Conservation (phyloP, 352 stramenopile genomes). For the Globisporangium polare region DNA sequence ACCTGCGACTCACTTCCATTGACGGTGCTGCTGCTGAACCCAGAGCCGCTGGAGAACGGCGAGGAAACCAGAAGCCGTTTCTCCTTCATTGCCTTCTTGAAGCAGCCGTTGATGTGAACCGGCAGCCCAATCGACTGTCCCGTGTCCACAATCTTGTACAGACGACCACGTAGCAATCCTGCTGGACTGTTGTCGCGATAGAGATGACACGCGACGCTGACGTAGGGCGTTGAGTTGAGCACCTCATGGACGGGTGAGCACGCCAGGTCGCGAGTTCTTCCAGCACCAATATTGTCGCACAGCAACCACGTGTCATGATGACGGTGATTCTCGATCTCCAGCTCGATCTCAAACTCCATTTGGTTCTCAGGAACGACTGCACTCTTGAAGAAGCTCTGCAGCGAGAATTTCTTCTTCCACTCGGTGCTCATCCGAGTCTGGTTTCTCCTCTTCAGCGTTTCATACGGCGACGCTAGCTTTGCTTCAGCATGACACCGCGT, state of each 20-base stretch:
- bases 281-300: conserved; percentile 59
- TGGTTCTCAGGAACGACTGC: conserved; percentile 53
- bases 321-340: conserved; percentile 56
- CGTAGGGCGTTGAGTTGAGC: conserved; percentile 59
- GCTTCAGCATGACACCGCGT: conserved; percentile 50
- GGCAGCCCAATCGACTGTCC: conserved; percentile 45
- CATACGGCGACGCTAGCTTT: conserved; percentile 28
- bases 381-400: conserved; percentile 77
- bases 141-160: conserved; percentile 61
- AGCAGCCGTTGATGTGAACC: conserved; percentile 73
- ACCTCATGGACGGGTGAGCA: conserved; percentile 55
- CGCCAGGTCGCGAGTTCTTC: conserved; percentile 65
- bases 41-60: conserved; percentile 8
- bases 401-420: conserved; percentile 76
- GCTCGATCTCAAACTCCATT: conserved; percentile 56
- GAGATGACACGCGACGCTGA: conserved; percentile 58
- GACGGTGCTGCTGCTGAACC: conserved; percentile 13
- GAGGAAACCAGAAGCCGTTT: conserved; percentile 30
- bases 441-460: conserved; percentile 43
- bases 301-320: conserved; percentile 59
- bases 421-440: conserved; percentile 48
- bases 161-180: conserved; percentile 37
- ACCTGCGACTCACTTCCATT: conserved; percentile 49
- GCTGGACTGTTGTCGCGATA: conserved; percentile 42
- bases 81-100: conserved; percentile 60